These are phyloP conservation scores for Microcyclosporella mali DNA, from an alignment of 2,329 filamentous ascomycete genomes.

Conservation along the genomic window DNA sequence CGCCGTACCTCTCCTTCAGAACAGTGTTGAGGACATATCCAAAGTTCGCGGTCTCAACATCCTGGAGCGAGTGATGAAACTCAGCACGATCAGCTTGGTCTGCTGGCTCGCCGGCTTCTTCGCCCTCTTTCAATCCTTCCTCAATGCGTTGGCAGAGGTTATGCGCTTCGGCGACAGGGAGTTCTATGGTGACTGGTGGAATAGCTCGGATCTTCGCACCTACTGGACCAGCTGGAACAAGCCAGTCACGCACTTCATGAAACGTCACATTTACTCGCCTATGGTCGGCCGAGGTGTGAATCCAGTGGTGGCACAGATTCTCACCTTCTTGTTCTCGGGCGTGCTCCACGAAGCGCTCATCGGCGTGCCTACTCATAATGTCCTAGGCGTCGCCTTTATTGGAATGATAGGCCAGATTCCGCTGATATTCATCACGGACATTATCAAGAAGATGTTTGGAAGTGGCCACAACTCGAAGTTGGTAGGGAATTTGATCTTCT, in stretches of 20 bases:
- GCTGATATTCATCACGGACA: slow-evolving; percentile 72
- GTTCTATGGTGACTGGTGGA: slow-evolving; percentile 99
- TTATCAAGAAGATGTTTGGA: slow-evolving; percentile 62
- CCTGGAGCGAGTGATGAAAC: slow-evolving; percentile 82
- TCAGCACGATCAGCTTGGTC: slow-evolving; percentile 88
- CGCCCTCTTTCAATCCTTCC: slow-evolving; percentile 83
- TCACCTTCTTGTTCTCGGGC: slow-evolving; percentile 84
- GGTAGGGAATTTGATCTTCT: slow-evolving; percentile 89
- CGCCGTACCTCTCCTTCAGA: slow-evolving; percentile 78
- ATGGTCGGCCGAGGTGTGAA: slow-evolving; percentile 79
- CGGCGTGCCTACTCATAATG: slow-evolving; percentile 76
- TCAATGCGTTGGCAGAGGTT: slow-evolving; percentile 88
- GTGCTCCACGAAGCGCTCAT: slow-evolving; percentile 88
- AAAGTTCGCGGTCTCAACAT: slow-evolving; percentile 75
- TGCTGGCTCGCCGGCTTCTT: slow-evolving; percentile 99
- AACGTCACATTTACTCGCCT: slow-evolving; percentile 84
- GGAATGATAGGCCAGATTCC: slow-evolving; percentile 94
- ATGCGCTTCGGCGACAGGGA: slow-evolving; percentile 85
- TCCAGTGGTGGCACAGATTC: slow-evolving; percentile 61
- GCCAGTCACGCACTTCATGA: slow-evolving; percentile 95
- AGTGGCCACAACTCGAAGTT: slow-evolving; percentile 68
- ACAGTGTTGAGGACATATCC: slow-evolving; percentile 82
- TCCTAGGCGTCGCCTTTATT: slow-evolving; percentile 74
- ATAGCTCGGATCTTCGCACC: slow-evolving; percentile 71
- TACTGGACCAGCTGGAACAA: slow-evolving; percentile 99